phyloP scores from a whole-genome alignment of 1,284 basidiomycete genomes.

The Ceraceosorus bombacis region DNA sequence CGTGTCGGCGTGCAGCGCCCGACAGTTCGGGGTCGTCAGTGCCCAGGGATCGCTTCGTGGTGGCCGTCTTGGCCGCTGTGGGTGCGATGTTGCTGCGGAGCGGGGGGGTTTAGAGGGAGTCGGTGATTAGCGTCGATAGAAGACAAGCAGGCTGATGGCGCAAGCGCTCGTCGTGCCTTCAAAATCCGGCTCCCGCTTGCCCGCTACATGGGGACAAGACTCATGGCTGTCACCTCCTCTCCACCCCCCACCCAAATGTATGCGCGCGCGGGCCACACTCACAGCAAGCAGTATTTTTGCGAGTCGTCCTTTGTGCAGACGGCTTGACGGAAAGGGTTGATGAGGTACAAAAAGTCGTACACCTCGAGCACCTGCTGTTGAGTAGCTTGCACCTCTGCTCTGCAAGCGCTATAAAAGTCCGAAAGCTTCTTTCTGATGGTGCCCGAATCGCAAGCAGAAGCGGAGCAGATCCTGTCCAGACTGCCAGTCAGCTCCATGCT shows the following conservation, averaged over 20 bases:
- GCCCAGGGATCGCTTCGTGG: not conserved
- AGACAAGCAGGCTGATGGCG: no score
- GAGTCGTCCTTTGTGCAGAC: slow-evolving; percentile 32
- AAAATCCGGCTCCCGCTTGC: no score
- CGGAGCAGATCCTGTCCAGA: slow-evolving; percentile 26
- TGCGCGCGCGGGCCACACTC: slow-evolving; percentile 3
- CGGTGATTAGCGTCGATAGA: no score
- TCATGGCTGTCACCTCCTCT: no score
- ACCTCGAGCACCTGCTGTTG: slow-evolving; percentile 22
- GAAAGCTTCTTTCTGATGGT: slow-evolving; percentile 25
- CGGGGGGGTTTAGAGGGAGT: no score
- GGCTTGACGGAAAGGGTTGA: slow-evolving; percentile 34
- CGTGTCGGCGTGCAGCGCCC: not conserved
- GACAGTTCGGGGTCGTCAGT: not conserved
- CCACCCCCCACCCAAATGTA: no score
- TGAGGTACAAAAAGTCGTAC: slow-evolving; percentile 42
- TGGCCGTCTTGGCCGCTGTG: slow-evolving; percentile 4
- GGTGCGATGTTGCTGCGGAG: slow-evolving; percentile 7
- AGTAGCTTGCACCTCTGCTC: slow-evolving; percentile 24
- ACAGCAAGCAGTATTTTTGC: slow-evolving; percentile 28
- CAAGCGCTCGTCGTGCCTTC: no score
- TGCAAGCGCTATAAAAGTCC: slow-evolving; percentile 31
- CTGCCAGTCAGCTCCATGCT: slow-evolving; percentile 7
- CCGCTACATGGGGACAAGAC: no score
- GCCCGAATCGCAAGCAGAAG: slow-evolving; percentile 25